phyloP scores from a whole-genome alignment of 495 filamentous ascomycete species.

The Mycothermus thermophilus region DNA sequence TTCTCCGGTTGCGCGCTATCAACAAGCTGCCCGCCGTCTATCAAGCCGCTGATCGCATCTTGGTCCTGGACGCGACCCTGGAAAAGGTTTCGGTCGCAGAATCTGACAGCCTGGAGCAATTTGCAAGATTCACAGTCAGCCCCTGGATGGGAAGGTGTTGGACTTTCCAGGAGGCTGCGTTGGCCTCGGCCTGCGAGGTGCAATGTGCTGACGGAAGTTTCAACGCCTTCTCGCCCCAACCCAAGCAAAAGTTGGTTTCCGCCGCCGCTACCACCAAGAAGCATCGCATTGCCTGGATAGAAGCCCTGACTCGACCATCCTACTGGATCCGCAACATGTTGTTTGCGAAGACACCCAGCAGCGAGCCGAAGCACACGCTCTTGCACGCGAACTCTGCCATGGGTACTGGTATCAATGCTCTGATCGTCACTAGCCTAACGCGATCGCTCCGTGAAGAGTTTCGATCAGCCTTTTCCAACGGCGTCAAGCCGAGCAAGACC shows the following conservation, averaged over 20 bases:
- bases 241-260: not conserved
- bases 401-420: constrained; percentile 1
- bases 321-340: not conserved
- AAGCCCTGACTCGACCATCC: constrained; percentile 2
- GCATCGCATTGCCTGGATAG: not conserved
- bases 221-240: constrained; percentile 4
- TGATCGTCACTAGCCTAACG: constrained; percentile 5
- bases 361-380: not conserved
- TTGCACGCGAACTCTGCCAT: not conserved
- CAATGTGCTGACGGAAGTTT: constrained; percentile 15
- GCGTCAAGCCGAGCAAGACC: constrained; percentile 4
- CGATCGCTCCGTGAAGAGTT: constrained; percentile 7
- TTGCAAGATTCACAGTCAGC: constrained; percentile 11
- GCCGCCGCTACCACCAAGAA: not conserved
- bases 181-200: constrained; percentile 9
- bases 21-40: constrained; percentile 13
- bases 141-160: constrained; percentile 12
- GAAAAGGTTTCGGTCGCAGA: constrained; percentile 8
- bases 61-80: constrained; percentile 11
- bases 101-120: constrained; percentile 8
- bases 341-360: not conserved
- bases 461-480: constrained; percentile 8
- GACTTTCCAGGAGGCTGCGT: constrained; percentile 11
- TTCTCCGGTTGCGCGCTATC: constrained; percentile 9
- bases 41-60: constrained; percentile 10